Conservation (phyloP, 106 monocot species). For the Agapanthus africanus region DNA sequence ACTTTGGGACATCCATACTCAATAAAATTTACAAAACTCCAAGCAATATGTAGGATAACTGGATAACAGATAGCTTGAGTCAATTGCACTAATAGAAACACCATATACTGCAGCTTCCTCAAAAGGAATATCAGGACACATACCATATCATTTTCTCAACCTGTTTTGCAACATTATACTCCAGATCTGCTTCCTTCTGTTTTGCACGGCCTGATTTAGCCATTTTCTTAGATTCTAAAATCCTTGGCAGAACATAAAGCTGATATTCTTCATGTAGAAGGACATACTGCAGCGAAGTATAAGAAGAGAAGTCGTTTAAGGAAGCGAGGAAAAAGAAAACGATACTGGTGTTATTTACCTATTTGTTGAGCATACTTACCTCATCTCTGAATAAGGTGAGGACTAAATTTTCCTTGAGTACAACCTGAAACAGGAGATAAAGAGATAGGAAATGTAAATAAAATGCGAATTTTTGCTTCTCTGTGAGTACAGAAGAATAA, state of each 20-base stretch:
- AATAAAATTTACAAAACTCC: not conserved
- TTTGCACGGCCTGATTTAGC: constrained; percentile 93
- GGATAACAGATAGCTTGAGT: constrained; percentile 1
- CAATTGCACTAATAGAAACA: not conserved
- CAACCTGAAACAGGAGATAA: constrained; percentile 56
- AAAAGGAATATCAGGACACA: constrained; percentile 6
- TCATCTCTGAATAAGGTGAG: constrained; percentile 91
- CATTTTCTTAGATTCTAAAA: constrained; percentile 94
- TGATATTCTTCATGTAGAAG: constrained; percentile 93
- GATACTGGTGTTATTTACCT: not conserved
- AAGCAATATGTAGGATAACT: not conserved
- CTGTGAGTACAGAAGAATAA: not conserved
- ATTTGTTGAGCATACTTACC: constrained; percentile 30
- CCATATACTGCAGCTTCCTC: not conserved
- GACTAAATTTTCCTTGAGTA: constrained; percentile 81
- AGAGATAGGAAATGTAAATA: not conserved
- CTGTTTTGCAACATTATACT: constrained; percentile 98
- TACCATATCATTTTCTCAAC: constrained; percentile 96
- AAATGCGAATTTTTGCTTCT: not conserved
- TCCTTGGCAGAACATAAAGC: constrained; percentile 76
- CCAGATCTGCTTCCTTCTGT: constrained; percentile 94
- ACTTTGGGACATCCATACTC: not conserved
- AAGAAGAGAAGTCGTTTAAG: not conserved
- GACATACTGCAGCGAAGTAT: constrained; percentile 44
- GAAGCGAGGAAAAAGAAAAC: not conserved